Evolutionary conservation across 345 rosid genomes (phyloP).

Genomic region (Moricandia arvensis): DNA sequence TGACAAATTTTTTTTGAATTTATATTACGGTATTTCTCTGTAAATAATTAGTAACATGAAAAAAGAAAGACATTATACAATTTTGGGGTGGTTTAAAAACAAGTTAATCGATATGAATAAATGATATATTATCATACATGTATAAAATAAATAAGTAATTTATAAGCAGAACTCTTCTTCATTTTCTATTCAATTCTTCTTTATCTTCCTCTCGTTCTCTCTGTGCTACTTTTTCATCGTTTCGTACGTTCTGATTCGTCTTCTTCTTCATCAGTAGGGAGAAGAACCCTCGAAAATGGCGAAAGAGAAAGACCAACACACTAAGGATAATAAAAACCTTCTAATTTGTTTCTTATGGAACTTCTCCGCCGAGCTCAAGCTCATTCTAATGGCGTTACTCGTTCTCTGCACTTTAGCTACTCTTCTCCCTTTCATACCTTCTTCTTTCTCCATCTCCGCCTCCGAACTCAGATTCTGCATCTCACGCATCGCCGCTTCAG

Average conservation of each 20-base stretch:
- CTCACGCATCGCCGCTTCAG: conserved; percentile 46
- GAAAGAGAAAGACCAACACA: conserved; percentile 45
- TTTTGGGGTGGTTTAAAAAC: background rate
- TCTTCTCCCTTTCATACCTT: conserved; percentile 65
- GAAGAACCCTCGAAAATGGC: conserved; percentile 41
- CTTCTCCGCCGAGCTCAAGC: conserved; percentile 78
- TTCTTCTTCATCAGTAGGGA: conserved; percentile 2
- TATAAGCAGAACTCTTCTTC: background rate
- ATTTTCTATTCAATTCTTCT: conserved; percentile 8
- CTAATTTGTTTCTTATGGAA: conserved; percentile 54
- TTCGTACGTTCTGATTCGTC: conserved; percentile 2
- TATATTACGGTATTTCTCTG: too few relatives aligned
- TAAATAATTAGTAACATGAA: too few relatives aligned
- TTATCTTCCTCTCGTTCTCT: background rate
- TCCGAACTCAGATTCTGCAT: conserved; percentile 81
- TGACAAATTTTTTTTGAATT: too few relatives aligned
- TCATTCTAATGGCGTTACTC: conserved; percentile 54
- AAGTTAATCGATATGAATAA: background rate
- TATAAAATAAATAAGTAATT: background rate
- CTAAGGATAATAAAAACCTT: conserved; percentile 51
- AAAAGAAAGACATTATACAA: background rate
- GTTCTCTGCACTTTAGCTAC: conserved; percentile 65
- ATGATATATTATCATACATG: too few relatives aligned
- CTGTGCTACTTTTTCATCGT: conserved; percentile 5
- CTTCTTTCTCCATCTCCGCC: conserved; percentile 69